phyloP scores from a whole-genome alignment of 2,329 filamentous ascomycete genomes.

The Ceratocystis papillata region DNA sequence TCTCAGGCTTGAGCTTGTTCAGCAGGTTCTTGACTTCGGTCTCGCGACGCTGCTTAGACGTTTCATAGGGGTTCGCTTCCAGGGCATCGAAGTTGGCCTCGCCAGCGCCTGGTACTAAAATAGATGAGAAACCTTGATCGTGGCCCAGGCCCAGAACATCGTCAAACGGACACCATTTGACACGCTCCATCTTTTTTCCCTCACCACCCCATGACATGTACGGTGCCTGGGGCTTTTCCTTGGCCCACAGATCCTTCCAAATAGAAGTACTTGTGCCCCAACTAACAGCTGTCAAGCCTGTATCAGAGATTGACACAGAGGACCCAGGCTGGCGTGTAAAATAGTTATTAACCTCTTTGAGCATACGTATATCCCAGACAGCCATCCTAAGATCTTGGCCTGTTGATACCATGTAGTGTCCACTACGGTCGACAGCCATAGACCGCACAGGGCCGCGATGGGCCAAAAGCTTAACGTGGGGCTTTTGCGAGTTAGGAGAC shows the following conservation, averaged over 20 bases:
- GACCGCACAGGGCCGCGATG: conserved; percentile 82
- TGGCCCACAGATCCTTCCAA: conserved; percentile 83
- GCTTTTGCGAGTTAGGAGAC: conserved; percentile 81
- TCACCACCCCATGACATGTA: conserved; percentile 93
- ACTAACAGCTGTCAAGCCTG: conserved; percentile 74
- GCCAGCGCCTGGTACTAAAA: conserved; percentile 87
- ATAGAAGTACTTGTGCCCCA: conserved; percentile 83
- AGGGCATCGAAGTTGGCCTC: conserved; percentile 93
- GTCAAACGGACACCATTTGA: conserved; percentile 89
- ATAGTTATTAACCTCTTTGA: conserved; percentile 85
- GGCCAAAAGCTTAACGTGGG: conserved; percentile 81
- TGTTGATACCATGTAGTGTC: conserved; percentile 88
- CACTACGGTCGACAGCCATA: conserved; percentile 75
- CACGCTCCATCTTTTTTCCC: conserved; percentile 65
- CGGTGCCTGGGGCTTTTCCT: conserved; percentile 70
- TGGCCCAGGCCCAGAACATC: conserved; percentile 83
- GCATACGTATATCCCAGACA: conserved; percentile 93
- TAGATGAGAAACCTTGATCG: conserved; percentile 73
- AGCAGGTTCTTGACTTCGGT: conserved; percentile 78
- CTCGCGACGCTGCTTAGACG: conserved; percentile 82
- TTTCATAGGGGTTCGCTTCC: conserved; percentile 93
- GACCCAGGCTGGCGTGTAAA: conserved; percentile 72
- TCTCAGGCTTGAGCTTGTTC: conserved; percentile 91
- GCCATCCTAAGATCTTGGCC: conserved; percentile 85
- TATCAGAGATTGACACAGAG: conserved; percentile 78